Percentiles rank a stretch among this genome's conserved stretches.
phyloP scores from a whole-genome alignment of 768 basidiomycete genomes.

The Tubosaeta brunneosetosa region DNA sequence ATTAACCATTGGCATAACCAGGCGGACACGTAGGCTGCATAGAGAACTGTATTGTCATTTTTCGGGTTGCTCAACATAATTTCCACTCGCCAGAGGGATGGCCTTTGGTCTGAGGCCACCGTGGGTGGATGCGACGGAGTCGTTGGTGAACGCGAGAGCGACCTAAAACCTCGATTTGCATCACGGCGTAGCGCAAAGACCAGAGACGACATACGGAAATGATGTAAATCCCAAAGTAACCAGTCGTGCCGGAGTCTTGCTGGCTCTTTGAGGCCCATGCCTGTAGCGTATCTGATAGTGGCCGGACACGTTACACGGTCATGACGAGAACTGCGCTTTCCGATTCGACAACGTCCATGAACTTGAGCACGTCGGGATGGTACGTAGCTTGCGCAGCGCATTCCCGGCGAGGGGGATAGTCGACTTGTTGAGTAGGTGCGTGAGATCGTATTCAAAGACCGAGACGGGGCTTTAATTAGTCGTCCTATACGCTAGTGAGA shows the following conservation, averaged over 20 bases:
- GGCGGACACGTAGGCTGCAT: slow-evolving; percentile 46
- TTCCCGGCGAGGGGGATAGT: slow-evolving; percentile 79
- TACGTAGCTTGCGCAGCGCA: slow-evolving; percentile 82
- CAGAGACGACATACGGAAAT: slow-evolving; percentile 56
- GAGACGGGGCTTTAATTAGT: slow-evolving; percentile 68
- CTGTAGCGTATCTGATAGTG: slow-evolving; percentile 58
- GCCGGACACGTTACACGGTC: slow-evolving; percentile 81
- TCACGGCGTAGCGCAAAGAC: not conserved
- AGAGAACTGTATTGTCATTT: slow-evolving; percentile 74
- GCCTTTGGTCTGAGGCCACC: slow-evolving; percentile 71
- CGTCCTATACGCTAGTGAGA: slow-evolving; percentile 58
- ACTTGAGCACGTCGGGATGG: slow-evolving; percentile 97
- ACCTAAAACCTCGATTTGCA: slow-evolving; percentile 44
- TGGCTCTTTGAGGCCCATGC: slow-evolving; percentile 57
- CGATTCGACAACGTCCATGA: slow-evolving; percentile 89
- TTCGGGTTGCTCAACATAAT: slow-evolving; percentile 78
- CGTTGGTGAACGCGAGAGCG: slow-evolving; percentile 87
- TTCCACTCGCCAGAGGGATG: slow-evolving; percentile 96
- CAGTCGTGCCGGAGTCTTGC: slow-evolving; percentile 78
- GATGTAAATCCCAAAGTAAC: slow-evolving; percentile 89
- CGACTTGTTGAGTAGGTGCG: slow-evolving; percentile 47
- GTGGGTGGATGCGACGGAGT: slow-evolving; percentile 75
- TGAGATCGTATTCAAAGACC: slow-evolving; percentile 87
- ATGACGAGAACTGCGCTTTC: slow-evolving; percentile 86
- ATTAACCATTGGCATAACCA: slow-evolving; percentile 11